Base-by-base conservation (phyloP, 106 monocot species). In the Dactylorhiza incarnata region DNA sequence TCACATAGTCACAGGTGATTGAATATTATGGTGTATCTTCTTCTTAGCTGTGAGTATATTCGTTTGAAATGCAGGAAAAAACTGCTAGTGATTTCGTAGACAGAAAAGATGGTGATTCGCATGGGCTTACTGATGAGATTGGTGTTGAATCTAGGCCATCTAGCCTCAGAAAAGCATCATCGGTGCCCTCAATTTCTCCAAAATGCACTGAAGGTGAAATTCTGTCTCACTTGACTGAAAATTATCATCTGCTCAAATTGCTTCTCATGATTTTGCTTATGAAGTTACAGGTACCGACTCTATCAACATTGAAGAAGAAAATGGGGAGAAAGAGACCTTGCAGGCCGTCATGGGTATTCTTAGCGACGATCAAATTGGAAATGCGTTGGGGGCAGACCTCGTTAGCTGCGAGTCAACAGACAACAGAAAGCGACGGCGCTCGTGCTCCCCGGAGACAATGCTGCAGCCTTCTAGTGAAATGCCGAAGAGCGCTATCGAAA, bases 151-250 rank as follows among this genome's bases (percentile, higher is more conserved):
- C 72, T n/a, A n/a, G n/a, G n/a, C n/a, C n/a, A n/a, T n/a, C n/a
- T 72, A 72, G 24, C 29, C 29, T 17, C 23, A 22, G 23, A 44
- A 56, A 24, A 48, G 83, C 29, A 50, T 20, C 29, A n/a, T 68
- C 43, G 6, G 48, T 63, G 37, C 43, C 12, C 50, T 66, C 73
- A 22, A 61, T 45, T 83, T 52, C 76, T 48, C 49, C 73, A 74
- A 47, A 58, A 71, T 73, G 49, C 26, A 50, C 17, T 65, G 12
- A 74, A 83, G 78, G 78, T 78, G 22, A 75, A 71, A 80, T 50
- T 63, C 24, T 45, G 16, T 12, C 12, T 22, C 20, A 45, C 13
- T 25, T 48, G 0, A n/a, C 17, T 68, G 1, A 9, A 15, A 47
- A 72, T 4, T 15, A 37, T 10, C 37, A 24, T 14, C 6, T 1